phyloP scores from a whole-genome alignment of 768 basidiomycete genomes.

The Hypsizygus marmoreus region DNA sequence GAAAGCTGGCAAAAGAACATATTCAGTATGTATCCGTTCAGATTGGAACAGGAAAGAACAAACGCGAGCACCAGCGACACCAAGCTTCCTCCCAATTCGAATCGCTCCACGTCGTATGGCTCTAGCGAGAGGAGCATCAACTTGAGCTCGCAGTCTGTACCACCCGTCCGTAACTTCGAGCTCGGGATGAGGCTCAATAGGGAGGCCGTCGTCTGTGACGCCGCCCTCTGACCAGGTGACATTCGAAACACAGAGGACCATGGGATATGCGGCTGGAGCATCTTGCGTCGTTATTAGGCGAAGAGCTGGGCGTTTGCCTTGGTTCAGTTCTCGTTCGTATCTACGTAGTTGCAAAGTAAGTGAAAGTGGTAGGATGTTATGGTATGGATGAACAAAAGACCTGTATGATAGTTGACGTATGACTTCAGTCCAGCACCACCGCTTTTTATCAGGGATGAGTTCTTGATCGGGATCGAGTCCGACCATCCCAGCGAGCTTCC shows the following conservation, averaged over 20 bases:
- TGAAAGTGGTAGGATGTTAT: not conserved
- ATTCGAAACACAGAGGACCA: conserved; percentile 83
- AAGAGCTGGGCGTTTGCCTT: conserved; percentile 77
- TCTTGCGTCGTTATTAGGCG: conserved; percentile 84
- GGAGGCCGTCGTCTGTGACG: conserved; percentile 36
- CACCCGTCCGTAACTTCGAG: conserved; percentile 98
- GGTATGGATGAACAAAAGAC: conserved; percentile 39
- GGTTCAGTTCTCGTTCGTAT: conserved; percentile 85
- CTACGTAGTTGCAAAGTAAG: conserved; percentile 38
- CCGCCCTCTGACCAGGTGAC: conserved; percentile 55
- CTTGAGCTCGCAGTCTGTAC: conserved; percentile 81
- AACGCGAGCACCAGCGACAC: conserved; percentile 78
- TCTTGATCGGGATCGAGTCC: conserved; percentile 68
- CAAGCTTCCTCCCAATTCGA: conserved; percentile 80
- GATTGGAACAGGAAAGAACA: conserved; percentile 25
- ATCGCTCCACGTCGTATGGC: conserved; percentile 71
- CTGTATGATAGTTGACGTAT: conserved; percentile 84
- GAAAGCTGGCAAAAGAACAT: conserved; percentile 50
- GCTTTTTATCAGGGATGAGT: conserved; percentile 40
- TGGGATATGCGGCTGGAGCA: conserved; percentile 72
- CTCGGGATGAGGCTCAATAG: conserved; percentile 48
- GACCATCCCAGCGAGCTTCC: conserved; percentile 92
- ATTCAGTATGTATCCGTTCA: not conserved
- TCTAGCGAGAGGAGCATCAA: conserved; percentile 73
- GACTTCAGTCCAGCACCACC: conserved; percentile 86